Evolutionary conservation across 257 asterid species (phyloP), one percentile per base, ranked within the genome.

Genomic region (Craterostigma plantagineum): DNA sequence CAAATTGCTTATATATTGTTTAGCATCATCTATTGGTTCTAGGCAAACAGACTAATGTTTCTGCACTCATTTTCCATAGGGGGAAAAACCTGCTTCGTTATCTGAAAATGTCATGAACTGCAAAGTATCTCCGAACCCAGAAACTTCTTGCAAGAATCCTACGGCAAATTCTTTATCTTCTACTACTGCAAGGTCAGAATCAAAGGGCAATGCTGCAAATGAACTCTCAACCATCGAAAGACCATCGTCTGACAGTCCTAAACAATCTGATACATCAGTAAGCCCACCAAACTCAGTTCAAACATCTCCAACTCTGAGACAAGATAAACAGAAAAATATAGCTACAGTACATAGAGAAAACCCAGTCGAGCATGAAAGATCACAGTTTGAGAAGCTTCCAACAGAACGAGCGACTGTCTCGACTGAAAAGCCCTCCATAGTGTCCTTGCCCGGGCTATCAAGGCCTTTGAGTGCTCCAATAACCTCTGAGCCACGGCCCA

Each of bases 401-500:
- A 34, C 65, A 34, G 55, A 49, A 35, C 66, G 60, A 36, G 49
- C 35, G 46, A 54, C 64, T 27, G 47, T 34, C 14, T 52, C 64
- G 13, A 45, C 57, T 15, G 85, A 70, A 10, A 82, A 66, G 64
- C 51, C 67, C 54, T 56, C 63, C 18, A 43, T 52, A 14, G 57
- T 63, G 7, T 69, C 70, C n/a, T 48, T 58, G 16, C 66, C 79
- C 18, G 59, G 56, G 44, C 46, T 73, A 68, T 76, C 93, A 11
- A 79, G 95, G 66, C 93, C 98, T 11, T 61, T 69, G 58, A 87
- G 93, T 56, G 82, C 86, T 55, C 93, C 95, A 58, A 36, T 72
- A 42, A 48, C 64, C n/a, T 78, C 78, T 12, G 74, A 65, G 11
- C 64, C 74, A 34, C 59, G 71, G 59, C 73, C 84, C 23, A 52